A percentile compares a stretch with the other conserved stretches of the same genome.
These are phyloP conservation scores for Malassezia equina DNA, from an alignment of 1,284 basidiomycete species.

Conservation along the genomic window DNA sequence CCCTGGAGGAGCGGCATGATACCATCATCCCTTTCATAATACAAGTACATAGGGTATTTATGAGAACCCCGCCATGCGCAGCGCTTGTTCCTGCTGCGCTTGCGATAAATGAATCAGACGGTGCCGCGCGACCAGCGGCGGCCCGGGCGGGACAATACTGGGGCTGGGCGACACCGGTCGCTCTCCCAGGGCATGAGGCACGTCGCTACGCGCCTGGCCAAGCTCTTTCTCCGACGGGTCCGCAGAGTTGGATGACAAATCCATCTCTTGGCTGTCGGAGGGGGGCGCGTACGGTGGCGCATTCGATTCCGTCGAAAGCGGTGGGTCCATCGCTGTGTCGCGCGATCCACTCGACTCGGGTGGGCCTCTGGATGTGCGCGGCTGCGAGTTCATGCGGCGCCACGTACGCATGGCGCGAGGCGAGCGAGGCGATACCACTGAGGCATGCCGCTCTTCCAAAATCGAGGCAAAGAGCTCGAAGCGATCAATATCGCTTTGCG, in stretches of 20 bases:
- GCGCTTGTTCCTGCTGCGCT: slow-evolving; percentile 9
- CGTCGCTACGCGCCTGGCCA: not conserved
- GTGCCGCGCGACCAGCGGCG: not conserved
- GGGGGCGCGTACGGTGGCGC: not conserved
- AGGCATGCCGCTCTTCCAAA: slow-evolving; percentile 11
- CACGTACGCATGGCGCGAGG: not conserved
- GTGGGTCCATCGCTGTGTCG: not conserved
- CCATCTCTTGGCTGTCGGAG: not conserved
- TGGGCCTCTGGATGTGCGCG: too few species aligned
- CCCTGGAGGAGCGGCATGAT: not conserved
- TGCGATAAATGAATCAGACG: not conserved
- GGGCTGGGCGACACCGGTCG: not conserved
- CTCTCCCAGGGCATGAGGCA: too few species aligned
- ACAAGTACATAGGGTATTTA: not conserved
- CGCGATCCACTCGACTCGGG: not conserved
- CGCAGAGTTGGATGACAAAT: not conserved
- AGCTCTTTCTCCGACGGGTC: not conserved
- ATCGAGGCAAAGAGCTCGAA: slow-evolving; percentile 5
- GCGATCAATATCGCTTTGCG: slow-evolving; percentile 3
- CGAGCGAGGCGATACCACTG: not conserved
- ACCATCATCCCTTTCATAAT: not conserved
- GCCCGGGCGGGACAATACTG: not conserved
- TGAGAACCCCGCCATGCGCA: slow-evolving; percentile 15
- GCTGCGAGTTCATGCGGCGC: not conserved
- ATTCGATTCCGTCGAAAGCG: not conserved